Conservation (phyloP, 2,329 filamentous ascomycete species). For the Berkeleyomyces basicola region DNA sequence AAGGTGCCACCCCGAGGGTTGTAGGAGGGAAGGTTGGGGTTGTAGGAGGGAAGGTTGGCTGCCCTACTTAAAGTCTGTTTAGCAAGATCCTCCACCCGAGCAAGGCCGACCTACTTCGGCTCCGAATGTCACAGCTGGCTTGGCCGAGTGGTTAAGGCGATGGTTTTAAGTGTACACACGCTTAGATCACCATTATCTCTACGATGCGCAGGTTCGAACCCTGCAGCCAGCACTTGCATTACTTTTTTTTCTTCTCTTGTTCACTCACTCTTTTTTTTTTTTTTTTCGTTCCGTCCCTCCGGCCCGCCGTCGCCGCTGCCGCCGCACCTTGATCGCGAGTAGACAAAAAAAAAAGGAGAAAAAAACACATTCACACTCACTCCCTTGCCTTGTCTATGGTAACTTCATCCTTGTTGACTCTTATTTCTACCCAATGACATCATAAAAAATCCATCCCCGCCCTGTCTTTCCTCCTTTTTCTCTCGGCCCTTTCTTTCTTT, state of each 20-base stretch:
- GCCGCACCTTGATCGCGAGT: neutral
- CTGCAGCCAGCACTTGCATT: conserved; percentile 7
- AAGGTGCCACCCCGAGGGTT: too few relatives aligned
- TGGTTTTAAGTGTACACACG: conserved; percentile 10
- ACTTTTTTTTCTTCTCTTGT: neutral
- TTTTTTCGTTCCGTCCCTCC: neutral
- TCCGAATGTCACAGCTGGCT: neutral
- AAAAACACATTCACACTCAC: neutral
- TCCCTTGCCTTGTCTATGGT: neutral
- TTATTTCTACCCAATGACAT: too few relatives aligned
- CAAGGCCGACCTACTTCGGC: neutral
- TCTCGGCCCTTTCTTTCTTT: neutral
- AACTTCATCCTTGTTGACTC: too few relatives aligned
- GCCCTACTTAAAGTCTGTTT: neutral
- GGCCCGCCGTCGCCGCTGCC: neutral
- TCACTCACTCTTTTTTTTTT: neutral
- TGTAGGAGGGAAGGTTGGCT: too few relatives aligned
- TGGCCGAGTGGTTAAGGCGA: conserved; percentile 13
- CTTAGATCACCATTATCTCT: conserved; percentile 12
- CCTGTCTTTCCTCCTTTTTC: neutral
- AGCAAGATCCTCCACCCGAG: neutral
- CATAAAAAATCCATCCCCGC: neutral
- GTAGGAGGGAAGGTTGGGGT: neutral
- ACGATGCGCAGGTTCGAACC: conserved; percentile 13
- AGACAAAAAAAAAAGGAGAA: neutral